Conservation (phyloP, 2,329 filamentous ascomycete species). For the Torrubiellomyces zombiae region DNA sequence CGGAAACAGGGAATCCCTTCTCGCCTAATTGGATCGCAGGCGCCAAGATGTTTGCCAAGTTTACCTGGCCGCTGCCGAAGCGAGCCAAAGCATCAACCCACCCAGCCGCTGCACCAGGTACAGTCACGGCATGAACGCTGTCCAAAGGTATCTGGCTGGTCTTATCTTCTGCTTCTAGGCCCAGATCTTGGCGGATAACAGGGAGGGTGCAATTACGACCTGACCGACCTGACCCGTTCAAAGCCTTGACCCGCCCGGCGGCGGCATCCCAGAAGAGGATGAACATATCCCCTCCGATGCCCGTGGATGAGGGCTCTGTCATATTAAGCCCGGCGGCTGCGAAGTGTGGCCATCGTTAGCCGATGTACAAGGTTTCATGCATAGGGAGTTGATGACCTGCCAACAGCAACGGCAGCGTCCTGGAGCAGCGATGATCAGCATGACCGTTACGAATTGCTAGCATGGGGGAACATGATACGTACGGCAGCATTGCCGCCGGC, state of each 20-base stretch:
- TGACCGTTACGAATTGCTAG: background rate
- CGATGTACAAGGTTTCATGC: background rate
- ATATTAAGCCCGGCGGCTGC: slow-evolving; percentile 79
- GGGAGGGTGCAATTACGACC: slow-evolving; percentile 53
- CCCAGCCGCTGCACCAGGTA: slow-evolving; percentile 79
- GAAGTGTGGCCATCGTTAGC: background rate
- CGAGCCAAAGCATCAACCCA: slow-evolving; percentile 82
- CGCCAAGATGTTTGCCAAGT: slow-evolving; percentile 56
- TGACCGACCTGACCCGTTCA: slow-evolving; percentile 88
- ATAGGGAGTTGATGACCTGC: slow-evolving; percentile 21
- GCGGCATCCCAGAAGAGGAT: slow-evolving; percentile 80
- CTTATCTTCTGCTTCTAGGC: slow-evolving; percentile 36
- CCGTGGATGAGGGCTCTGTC: slow-evolving; percentile 82
- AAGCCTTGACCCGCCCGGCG: slow-evolving; percentile 62
- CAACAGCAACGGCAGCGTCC: slow-evolving; percentile 93
- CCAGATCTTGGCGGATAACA: slow-evolving; percentile 51
- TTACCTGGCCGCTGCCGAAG: slow-evolving; percentile 78
- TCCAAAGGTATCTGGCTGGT: slow-evolving; percentile 49
- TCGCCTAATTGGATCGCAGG: slow-evolving; percentile 80
- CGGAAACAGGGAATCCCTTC: slow-evolving; percentile 76
- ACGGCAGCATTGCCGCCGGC: slow-evolving; percentile 88
- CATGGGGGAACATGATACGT: slow-evolving; percentile 18
- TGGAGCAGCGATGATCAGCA: slow-evolving; percentile 17
- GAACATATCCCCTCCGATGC: slow-evolving; percentile 96
- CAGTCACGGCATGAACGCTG: slow-evolving; percentile 68